Evolutionary conservation across 768 basidiomycete species (phyloP), one percentile per base, ranked within the genome.

Genomic region (Psilocybe cyanescens): DNA sequence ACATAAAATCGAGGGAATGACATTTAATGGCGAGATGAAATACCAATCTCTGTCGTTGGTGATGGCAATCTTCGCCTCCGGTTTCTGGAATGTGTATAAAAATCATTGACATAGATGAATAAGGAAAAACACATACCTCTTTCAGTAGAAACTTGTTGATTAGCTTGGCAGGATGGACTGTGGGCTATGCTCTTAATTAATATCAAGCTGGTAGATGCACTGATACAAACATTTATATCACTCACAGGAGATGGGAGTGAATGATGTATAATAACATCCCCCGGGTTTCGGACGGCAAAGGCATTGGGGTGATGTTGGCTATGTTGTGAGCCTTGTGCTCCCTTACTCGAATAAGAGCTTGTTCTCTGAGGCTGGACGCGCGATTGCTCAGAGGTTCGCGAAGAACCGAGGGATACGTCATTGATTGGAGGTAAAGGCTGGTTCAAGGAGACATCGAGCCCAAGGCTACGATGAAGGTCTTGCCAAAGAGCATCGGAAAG

Each of bases 401-500:
- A 16, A 44, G 41, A 14, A 44, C 41, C 14, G 14, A 5, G 14
- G 14, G 41, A 44, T 44, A 2, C 11, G 33, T 7, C 11, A 6
- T 7, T 35, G 11, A 11, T 35, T 7, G 41, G 14, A 8, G 14
- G 8, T n/a, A 5, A 12, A 44, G 41, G 14, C n/a, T 1, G 5
- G n/a, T 44, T n/a, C 41, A 11, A 5, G 14, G 11, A 14, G 41
- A 44, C 11, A 44, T 44, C 41, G 5, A 44, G 14, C 5, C 11
- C 41, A n/a, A 44, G 41, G 9, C 41, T 44, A 8, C 41, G 41
- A 14, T 44, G 41, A 14, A 44, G 14, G n/a, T n/a, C 16, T 8
- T 53, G 19, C 63, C 63, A 65, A 8, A 47, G 14, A 5, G 46
- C 57, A 24, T 58, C 51, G 2, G 30, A 37, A 33, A 65, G 19